Evolutionary conservation across 139 green algal genomes (phyloP).

Genomic region (Pseudopediastrum boryanum): DNA sequence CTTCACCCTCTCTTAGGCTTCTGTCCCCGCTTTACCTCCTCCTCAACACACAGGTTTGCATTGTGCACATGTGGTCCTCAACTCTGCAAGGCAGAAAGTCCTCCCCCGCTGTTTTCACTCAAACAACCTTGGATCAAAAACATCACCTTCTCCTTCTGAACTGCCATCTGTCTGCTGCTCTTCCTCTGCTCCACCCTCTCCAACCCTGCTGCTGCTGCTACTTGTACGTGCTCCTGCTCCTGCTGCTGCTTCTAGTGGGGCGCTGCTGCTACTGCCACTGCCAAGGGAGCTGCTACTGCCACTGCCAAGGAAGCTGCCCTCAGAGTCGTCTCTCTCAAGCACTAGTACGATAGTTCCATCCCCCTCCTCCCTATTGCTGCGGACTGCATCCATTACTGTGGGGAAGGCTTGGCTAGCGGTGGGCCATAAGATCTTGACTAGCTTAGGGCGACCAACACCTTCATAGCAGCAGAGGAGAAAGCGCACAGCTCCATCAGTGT

Average conservation of each 20-base stretch:
- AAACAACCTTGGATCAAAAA: constrained; percentile 29
- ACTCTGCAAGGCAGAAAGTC: too few relatives aligned
- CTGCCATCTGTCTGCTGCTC: not conserved
- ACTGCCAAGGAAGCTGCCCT: not conserved
- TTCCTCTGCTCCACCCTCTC: not conserved
- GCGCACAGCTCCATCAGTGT: too few relatives aligned
- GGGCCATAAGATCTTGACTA: constrained; percentile 12
- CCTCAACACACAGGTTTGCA: too few relatives aligned
- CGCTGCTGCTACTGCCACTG: constrained; percentile 1
- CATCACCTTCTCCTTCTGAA: not conserved
- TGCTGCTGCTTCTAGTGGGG: too few relatives aligned
- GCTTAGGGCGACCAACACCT: constrained; percentile 15
- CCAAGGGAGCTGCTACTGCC: not conserved
- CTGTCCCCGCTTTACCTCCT: too few relatives aligned
- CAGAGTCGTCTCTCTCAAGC: constrained; percentile 8
- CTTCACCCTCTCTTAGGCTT: too few relatives aligned
- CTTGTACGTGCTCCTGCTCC: not conserved
- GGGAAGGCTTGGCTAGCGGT: not conserved
- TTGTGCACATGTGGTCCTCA: too few relatives aligned
- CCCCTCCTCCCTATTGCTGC: constrained; percentile 8
- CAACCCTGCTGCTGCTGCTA: not conserved
- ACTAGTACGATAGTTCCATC: constrained; percentile 15
- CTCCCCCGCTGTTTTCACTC: not conserved
- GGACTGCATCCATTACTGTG: constrained; percentile 29
- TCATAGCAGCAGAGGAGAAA: too few relatives aligned